Evolutionary conservation across 192 early-diverging fungal genomes (phyloP).

Genomic region (Physocladia obscura): DNA sequence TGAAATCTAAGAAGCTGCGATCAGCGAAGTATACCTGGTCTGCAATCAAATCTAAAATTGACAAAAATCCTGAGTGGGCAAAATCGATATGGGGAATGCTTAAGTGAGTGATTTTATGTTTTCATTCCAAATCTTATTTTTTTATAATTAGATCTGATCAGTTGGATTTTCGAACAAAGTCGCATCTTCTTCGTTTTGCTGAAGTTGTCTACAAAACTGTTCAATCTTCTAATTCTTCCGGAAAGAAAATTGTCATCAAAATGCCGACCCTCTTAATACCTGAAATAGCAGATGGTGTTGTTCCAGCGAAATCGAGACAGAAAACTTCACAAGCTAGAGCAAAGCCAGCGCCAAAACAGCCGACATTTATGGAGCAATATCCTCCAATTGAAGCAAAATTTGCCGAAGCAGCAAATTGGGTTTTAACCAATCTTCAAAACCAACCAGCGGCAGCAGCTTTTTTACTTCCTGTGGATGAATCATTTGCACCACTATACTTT

Average conservation of each 20-base stretch:
- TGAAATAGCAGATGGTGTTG: background rate
- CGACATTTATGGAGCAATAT: slow-evolving; percentile 3
- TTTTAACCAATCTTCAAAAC: slow-evolving; percentile 28
- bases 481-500: slow-evolving; percentile 35
- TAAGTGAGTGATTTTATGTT: background rate
- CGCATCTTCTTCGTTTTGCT: slow-evolving; percentile 62
- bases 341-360: slow-evolving; percentile 13
- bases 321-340: background rate
- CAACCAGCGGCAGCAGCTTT: slow-evolving; percentile 39
- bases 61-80: background rate
- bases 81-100: slow-evolving; percentile 1
- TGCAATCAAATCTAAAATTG: background rate
- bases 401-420: slow-evolving; percentile 13
- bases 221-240: background rate
- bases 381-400: slow-evolving; percentile 42
- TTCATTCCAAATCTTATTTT: background rate
- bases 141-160: background rate
- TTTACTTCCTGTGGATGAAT: slow-evolving; percentile 38
- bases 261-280: slow-evolving; percentile 28
- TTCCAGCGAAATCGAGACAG: background rate
- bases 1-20: background rate
- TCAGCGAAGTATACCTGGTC: background rate
- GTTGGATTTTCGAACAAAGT: slow-evolving; percentile 58
- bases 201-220: slow-evolving; percentile 65
- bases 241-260: slow-evolving; percentile 56